Conservation (phyloP, 208 protist species). For the Zelonia costaricensis region DNA sequence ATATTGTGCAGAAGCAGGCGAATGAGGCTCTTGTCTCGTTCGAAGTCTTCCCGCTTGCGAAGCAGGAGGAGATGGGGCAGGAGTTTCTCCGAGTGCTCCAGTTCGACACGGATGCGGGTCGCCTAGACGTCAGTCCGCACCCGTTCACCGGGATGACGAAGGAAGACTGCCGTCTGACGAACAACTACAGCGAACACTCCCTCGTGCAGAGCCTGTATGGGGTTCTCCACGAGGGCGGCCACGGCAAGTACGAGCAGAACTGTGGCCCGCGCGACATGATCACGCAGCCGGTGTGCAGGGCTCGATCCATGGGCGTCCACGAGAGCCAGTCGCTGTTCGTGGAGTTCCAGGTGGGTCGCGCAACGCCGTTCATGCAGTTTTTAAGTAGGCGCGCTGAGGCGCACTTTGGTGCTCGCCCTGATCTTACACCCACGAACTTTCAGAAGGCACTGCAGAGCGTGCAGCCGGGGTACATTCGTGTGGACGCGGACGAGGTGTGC, state of each 20-base stretch:
- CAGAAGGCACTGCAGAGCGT: constrained; percentile 47
- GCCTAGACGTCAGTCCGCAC: constrained; percentile 86
- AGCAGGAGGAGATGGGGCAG: constrained; percentile 60
- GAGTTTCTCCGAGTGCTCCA: constrained; percentile 66
- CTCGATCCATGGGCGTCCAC: constrained; percentile 82
- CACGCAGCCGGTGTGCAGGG: constrained; percentile 62
- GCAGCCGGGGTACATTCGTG: constrained; percentile 75
- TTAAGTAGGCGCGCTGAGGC: constrained; percentile 47
- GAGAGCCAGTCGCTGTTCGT: constrained; percentile 92
- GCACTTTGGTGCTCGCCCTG: too few species aligned
- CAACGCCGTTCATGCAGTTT: constrained; percentile 56
- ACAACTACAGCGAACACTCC: constrained; percentile 62
- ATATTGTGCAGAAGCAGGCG: constrained; percentile 62
- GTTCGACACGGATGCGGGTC: constrained; percentile 81
- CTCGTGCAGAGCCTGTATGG: constrained; percentile 61
- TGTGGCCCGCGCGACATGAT: constrained; percentile 59
- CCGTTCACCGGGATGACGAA: constrained; percentile 85
- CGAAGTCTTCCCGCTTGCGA: constrained; percentile 46
- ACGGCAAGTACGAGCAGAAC: constrained; percentile 92
- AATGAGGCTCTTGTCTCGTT: constrained; percentile 26
- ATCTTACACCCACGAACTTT: too few species aligned
- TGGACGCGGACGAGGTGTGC: constrained; percentile 88
- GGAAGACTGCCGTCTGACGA: constrained; percentile 89
- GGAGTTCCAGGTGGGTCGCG: constrained; percentile 73
- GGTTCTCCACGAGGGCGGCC: constrained; percentile 87